Percentiles rank a stretch among this genome's conserved stretches.
phyloP scores from a whole-genome alignment of 805 yeast genomes.

The Lipomyces yamadae region DNA sequence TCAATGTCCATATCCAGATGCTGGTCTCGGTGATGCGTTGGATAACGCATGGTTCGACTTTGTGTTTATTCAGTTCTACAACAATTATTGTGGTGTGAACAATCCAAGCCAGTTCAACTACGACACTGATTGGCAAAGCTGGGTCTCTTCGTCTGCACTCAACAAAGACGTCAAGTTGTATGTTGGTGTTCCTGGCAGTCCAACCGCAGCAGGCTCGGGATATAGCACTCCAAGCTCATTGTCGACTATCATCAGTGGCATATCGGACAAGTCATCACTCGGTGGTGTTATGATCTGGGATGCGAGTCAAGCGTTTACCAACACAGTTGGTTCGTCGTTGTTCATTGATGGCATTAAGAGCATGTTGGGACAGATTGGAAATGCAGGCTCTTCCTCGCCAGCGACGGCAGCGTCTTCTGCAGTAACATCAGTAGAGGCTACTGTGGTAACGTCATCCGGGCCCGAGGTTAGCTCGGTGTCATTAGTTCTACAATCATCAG shows the following conservation, averaged over 20 bases:
- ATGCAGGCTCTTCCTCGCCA: conserved; percentile 14
- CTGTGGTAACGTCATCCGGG: conserved; percentile 2
- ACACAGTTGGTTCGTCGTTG: conserved; percentile 53
- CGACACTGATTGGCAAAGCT: conserved; percentile 70
- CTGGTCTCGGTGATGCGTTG: conserved; percentile 50
- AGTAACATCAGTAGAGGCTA: conserved; percentile 1
- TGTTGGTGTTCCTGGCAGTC: conserved; percentile 66
- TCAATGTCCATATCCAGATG: conserved; percentile 69
- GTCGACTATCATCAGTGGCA: conserved; percentile 41
- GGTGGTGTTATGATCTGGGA: conserved; percentile 78
- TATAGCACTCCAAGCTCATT: conserved; percentile 54
- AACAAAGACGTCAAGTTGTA: conserved; percentile 60
- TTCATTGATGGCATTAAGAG: conserved; percentile 54
- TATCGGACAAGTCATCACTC: conserved; percentile 51
- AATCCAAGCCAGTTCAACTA: conserved; percentile 45
- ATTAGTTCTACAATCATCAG: neutral
- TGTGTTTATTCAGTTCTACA: conserved; percentile 69
- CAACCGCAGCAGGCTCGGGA: conserved; percentile 61
- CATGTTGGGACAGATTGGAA: conserved; percentile 43
- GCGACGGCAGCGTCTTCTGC: conserved; percentile 2
- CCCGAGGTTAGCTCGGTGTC: neutral
- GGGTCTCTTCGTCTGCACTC: conserved; percentile 58
- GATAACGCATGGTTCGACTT: conserved; percentile 57
- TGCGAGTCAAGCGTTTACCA: conserved; percentile 53
- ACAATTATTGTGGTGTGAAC: conserved; percentile 55